phyloP scores from a whole-genome alignment of 1,139 yeast species.

The Candida mesenterica region DNA sequence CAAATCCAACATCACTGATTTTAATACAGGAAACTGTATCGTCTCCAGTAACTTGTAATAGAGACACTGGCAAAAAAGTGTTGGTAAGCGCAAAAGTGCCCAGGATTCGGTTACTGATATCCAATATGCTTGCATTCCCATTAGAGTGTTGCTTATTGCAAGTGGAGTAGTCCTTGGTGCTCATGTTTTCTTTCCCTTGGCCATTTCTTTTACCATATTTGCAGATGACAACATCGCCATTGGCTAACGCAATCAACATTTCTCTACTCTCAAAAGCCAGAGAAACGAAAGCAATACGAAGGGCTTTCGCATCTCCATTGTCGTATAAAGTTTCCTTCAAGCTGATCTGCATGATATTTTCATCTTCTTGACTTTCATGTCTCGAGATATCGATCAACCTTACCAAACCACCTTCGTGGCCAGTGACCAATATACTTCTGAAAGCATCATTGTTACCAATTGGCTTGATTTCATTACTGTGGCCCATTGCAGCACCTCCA shows the following conservation, averaged over 20 bases:
- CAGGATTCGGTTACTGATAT: slow-evolving; percentile 30
- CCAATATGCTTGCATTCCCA: slow-evolving; percentile 35
- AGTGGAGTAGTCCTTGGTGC: slow-evolving; percentile 25
- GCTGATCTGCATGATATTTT: slow-evolving; percentile 34
- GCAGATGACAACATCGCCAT: slow-evolving; percentile 76
- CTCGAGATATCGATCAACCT: slow-evolving; percentile 80
- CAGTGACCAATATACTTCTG: slow-evolving; percentile 70
- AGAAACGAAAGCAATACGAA: slow-evolving; percentile 58
- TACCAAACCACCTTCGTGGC: slow-evolving; percentile 78
- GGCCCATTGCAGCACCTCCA: slow-evolving; percentile 75
- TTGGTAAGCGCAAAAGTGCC: slow-evolving; percentile 33
- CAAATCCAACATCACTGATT: slow-evolving; percentile 79
- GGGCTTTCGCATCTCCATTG: slow-evolving; percentile 28
- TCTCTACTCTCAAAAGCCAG: slow-evolving; percentile 80
- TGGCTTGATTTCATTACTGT: slow-evolving; percentile 34
- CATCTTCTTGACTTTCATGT: slow-evolving; percentile 68
- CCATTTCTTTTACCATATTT: slow-evolving; percentile 53
- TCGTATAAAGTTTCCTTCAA: slow-evolving; percentile 36
- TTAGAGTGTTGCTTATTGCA: slow-evolving; percentile 36
- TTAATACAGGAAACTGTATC: slow-evolving; percentile 55
- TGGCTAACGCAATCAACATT: slow-evolving; percentile 62
- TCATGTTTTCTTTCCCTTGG: slow-evolving; percentile 7
- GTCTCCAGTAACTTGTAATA: slow-evolving; percentile 38
- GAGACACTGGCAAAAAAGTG: slow-evolving; percentile 64
- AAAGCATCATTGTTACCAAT: slow-evolving; percentile 53